Evolutionary conservation across 116 monocot genomes (phyloP).

Genomic region (Zostera marina): DNA sequence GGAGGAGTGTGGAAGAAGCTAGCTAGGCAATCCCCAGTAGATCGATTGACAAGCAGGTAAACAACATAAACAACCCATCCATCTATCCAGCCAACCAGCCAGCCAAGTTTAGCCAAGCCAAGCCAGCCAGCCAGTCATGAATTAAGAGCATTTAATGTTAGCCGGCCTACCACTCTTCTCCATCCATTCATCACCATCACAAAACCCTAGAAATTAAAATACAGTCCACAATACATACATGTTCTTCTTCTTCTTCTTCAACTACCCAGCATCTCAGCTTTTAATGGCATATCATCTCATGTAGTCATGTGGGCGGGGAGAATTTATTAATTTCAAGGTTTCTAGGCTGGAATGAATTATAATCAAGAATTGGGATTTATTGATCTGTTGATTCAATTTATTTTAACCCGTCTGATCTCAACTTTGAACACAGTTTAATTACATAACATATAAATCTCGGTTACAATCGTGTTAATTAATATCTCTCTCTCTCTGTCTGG

Average conservation of each 20-base stretch:
- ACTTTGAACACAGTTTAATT: too few species aligned
- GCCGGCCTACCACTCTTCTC: background rate
- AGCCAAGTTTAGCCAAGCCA: too few species aligned
- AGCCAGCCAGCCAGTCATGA: too few species aligned
- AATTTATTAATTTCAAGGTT: background rate
- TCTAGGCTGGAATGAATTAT: background rate
- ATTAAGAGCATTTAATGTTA: too few species aligned
- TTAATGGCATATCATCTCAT: background rate
- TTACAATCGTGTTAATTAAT: too few species aligned
- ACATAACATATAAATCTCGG: too few species aligned
- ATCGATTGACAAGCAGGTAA: too few species aligned
- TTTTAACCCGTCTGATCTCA: too few species aligned
- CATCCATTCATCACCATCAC: background rate
- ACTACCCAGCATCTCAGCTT: background rate
- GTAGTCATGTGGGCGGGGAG: background rate
- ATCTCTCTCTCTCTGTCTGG: background rate
- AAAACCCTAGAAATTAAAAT: background rate
- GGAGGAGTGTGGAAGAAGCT: too few species aligned
- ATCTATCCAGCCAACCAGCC: too few species aligned
- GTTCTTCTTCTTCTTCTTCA: background rate
- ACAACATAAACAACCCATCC: too few species aligned
- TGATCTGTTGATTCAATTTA: background rate
- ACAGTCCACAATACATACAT: background rate
- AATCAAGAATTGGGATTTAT: background rate
- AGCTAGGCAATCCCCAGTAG: too few species aligned